These are phyloP conservation scores for Gracilaria caudata DNA, from an alignment of 23 red algal genomes.

Conservation along the genomic window DNA sequence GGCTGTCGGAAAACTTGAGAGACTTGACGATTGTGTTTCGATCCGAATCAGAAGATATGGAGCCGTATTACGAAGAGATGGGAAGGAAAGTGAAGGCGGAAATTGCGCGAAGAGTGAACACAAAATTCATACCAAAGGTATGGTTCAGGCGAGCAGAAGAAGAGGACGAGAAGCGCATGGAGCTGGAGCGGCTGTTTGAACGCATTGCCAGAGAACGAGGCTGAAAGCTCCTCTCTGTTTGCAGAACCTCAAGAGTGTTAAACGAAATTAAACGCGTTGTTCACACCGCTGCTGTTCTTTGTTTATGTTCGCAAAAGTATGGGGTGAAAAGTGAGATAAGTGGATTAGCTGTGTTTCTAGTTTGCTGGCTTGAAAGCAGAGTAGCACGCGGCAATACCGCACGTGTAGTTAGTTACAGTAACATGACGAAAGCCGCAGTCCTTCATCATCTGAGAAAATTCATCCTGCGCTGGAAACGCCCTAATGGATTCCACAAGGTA, in stretches of 20 bases:
- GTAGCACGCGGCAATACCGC: slow-evolving; percentile 85
- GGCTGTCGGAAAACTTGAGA: slow-evolving; percentile 19
- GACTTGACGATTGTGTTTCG: slow-evolving; percentile 17
- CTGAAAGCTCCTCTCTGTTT: background rate
- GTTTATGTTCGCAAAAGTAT: too few species aligned
- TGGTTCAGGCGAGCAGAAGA: background rate
- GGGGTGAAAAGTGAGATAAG: background rate
- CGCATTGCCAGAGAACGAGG: slow-evolving; percentile 9
- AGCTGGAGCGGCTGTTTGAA: background rate
- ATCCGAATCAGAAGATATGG: background rate
- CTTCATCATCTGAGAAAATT: slow-evolving; percentile 76
- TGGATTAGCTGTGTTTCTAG: background rate
- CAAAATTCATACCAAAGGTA: background rate
- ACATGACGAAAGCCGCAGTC: slow-evolving; percentile 72
- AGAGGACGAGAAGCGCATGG: background rate
- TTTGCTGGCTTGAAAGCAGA: slow-evolving; percentile 55
- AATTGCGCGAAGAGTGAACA: background rate
- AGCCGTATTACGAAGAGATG: background rate
- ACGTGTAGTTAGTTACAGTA: slow-evolving; percentile 60
- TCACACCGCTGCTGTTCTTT: background rate
- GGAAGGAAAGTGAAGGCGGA: background rate
- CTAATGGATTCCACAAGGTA: slow-evolving; percentile 98
- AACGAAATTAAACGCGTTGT: background rate
- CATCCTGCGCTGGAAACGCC: slow-evolving; percentile 77
- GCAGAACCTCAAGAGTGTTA: background rate